Base-by-base conservation (phyloP, 768 basidiomycete species). In the Termitomyces sp. region DNA sequence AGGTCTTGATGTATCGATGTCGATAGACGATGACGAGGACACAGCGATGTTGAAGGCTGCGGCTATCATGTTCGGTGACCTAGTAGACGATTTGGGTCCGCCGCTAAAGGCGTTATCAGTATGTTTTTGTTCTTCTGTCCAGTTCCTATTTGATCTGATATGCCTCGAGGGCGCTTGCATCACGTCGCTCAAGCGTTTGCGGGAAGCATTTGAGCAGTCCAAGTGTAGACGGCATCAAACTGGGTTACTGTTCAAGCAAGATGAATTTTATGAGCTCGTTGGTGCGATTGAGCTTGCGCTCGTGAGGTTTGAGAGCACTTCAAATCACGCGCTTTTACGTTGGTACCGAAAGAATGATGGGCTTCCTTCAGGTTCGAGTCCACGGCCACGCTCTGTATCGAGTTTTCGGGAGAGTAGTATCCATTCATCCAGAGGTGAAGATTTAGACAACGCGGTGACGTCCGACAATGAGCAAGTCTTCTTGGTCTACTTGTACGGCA, bases 401-500 rank as follows among this genome's bases (percentile, higher is more conserved):
- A 69, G 66, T 46, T 39, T 60, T 4, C 43, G 47, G 25, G 49
- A 37, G 14, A 49, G 43, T 52, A 59, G 54, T 39, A 47, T 64
- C 11, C 56, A 58, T 47, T 60, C 61, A 2, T 45, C 42, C 40
- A 61, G 34, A 49, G 63, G 61, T 16, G 66, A 67, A n/a, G 60
- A 68, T 10, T 61, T 59, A 17, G 78, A 80, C 1, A 74, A 75
- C 2, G 63, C 81, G 17, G 61, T 64, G 8, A 78, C 77, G 32
- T 73, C 73, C 39, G 84, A 88, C n/a, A 84, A 87, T 61, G 94
- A 97, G 63, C 84, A 85, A 55, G 78, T 97, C 1, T 96, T 96
- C 67, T 70, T 95, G 25, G 88, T 94, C 0, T 96, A 95, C 66
- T 96, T 94, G 94, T 95, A 59, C 68, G 92, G 77, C 3, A 39